A percentile compares a stretch with the other conserved stretches of the same genome.
phyloP scores from a whole-genome alignment of 805 yeast genomes.

The Starmera caribaea region DNA sequence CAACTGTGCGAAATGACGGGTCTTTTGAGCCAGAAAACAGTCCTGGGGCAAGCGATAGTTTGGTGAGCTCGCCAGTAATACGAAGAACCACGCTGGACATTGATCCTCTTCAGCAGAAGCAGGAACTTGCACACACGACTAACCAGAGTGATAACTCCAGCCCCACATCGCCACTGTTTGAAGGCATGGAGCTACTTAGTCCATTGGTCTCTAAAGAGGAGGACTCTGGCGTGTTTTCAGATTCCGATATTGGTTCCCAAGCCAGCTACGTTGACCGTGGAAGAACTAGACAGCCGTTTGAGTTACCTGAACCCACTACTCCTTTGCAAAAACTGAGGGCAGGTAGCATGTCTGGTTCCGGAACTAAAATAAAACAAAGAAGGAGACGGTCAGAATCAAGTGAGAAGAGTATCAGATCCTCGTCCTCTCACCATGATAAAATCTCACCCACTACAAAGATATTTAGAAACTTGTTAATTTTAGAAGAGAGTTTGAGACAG shows the following conservation, averaged over 20 bases:
- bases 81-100: too few relatives aligned
- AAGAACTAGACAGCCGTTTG: constrained; percentile 1
- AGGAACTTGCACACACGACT: too few relatives aligned
- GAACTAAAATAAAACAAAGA: background rate
- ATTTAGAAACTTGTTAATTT: constrained; percentile 68
- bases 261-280: constrained; percentile 5
- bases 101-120: too few relatives aligned
- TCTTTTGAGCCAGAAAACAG: too few relatives aligned
- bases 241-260: constrained; percentile 21
- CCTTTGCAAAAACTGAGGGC: background rate
- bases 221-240: constrained; percentile 18
- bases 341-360: background rate
- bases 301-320: background rate
- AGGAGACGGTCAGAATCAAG: constrained; percentile 19
- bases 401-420: constrained; percentile 16
- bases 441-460: constrained; percentile 56
- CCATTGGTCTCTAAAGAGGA: constrained; percentile 21
- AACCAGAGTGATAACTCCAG: too few relatives aligned
- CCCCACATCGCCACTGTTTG: too few relatives aligned
- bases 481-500: constrained; percentile 78
- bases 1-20: too few relatives aligned
- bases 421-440: constrained; percentile 13
- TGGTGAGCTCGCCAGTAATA: too few relatives aligned
- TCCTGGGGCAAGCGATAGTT: too few relatives aligned
- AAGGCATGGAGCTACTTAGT: constrained; percentile 13